phyloP scores from a whole-genome alignment of 2,329 filamentous ascomycete genomes.

The Microascus cirrosus region DNA sequence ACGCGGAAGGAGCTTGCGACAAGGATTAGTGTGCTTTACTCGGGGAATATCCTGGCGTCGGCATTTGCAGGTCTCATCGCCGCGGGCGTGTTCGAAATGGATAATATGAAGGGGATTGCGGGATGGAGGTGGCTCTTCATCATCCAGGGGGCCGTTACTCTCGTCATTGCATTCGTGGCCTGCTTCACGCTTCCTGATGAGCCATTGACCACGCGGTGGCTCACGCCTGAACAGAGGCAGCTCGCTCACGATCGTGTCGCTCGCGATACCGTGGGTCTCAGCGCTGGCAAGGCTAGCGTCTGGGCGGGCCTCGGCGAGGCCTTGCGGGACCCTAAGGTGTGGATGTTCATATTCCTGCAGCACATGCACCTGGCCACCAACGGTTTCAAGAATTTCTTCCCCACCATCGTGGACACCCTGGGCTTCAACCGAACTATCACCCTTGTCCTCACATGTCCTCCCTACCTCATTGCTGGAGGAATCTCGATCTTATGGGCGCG shows the following conservation, averaged over 20 bases:
- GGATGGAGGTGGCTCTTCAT: slow-evolving; percentile 62
- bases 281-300: slow-evolving; percentile 9
- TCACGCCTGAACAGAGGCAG: slow-evolving; percentile 33
- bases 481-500: slow-evolving; percentile 20
- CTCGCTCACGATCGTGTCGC: slow-evolving; percentile 30
- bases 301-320: slow-evolving; percentile 14
- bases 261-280: slow-evolving; percentile 22
- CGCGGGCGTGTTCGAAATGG: slow-evolving; percentile 52
- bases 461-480: slow-evolving; percentile 15
- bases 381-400: slow-evolving; percentile 17
- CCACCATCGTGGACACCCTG: slow-evolving; percentile 16
- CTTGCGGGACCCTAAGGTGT: slow-evolving; percentile 21
- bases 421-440: slow-evolving; percentile 11
- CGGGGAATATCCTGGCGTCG: slow-evolving; percentile 53
- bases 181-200: slow-evolving; percentile 24
- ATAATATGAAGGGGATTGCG: slow-evolving; percentile 37
- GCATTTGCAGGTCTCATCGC: slow-evolving; percentile 58
- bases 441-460: slow-evolving; percentile 18
- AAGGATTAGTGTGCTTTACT: slow-evolving; percentile 44
- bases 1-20: slow-evolving; percentile 52
- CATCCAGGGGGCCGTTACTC: slow-evolving; percentile 44
- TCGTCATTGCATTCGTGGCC: slow-evolving; percentile 18
- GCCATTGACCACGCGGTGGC: slow-evolving; percentile 32
- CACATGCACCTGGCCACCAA: slow-evolving; percentile 42
- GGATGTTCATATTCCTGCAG: slow-evolving; percentile 25